phyloP scores from a whole-genome alignment of 2,329 filamentous ascomycete genomes.

The Fusarium sp. region DNA sequence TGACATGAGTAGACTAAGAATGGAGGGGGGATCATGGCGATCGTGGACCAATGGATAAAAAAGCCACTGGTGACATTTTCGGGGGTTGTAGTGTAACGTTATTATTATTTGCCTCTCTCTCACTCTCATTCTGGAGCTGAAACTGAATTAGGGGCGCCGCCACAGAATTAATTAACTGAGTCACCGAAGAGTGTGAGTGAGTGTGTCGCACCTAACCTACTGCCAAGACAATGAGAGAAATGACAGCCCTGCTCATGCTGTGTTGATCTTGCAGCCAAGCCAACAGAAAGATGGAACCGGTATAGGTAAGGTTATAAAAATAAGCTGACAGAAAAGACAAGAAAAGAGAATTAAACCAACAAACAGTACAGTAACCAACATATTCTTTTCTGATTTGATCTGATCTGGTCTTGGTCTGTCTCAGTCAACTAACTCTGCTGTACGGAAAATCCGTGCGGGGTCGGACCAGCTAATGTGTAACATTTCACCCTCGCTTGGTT shows the following conservation, averaged over 20 bases:
- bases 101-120: neutral
- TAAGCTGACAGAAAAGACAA: neutral
- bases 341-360: neutral
- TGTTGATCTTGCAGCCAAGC: neutral
- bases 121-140: neutral
- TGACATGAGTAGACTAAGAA: neutral
- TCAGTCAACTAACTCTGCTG: neutral
- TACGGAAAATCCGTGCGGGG: neutral
- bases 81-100: neutral
- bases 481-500: neutral
- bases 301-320: neutral
- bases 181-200: neutral
- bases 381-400: neutral
- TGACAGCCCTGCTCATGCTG: neutral
- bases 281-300: neutral
- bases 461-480: neutral
- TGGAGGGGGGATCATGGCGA: neutral
- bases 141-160: neutral
- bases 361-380: neutral
- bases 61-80: neutral
- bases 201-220: neutral
- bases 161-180: neutral
- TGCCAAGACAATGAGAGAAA: neutral
- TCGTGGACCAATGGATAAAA: constrained; percentile 4
- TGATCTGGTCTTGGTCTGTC: neutral